Percentiles rank a stretch among this genome's conserved stretches.
Evolutionary conservation across 2,329 filamentous ascomycete genomes (phyloP).

Genomic region (Pyricularia grisea): DNA sequence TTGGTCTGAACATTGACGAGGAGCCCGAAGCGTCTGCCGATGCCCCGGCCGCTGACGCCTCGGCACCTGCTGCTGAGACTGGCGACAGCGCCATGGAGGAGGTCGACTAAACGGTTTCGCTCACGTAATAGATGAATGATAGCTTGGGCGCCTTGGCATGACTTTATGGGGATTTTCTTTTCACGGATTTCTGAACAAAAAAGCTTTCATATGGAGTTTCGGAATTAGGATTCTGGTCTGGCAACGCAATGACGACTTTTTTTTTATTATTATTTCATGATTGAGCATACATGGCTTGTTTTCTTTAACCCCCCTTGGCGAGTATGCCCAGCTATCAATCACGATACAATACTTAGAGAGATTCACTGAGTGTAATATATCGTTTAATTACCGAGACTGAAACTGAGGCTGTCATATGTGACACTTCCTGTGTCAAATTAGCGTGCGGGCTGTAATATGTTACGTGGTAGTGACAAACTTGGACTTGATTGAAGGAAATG

Average conservation of each 20-base stretch:
- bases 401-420: no score
- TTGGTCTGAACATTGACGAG: conserved; percentile 96
- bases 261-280: background rate
- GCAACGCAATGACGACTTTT: conserved; percentile 2
- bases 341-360: background rate
- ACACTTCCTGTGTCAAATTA: no score
- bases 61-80: conserved; percentile 48
- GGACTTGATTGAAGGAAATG: no score
- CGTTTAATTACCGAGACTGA: background rate
- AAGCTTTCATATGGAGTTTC: conserved; percentile 4
- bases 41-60: conserved; percentile 46
- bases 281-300: background rate
- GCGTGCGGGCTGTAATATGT: no score
- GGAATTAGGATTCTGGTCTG: conserved; percentile 5
- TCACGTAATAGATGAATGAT: background rate
- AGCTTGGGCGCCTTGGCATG: background rate
- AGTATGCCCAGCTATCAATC: background rate
- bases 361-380: conserved; percentile 1
- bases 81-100: conserved; percentile 99
- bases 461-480: no score
- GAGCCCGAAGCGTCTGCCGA: conserved; percentile 66
- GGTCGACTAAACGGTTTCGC: conserved; percentile 67
- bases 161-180: conserved; percentile 1
- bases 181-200: conserved; percentile 4
- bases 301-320: background rate